These are phyloP conservation scores for Vachellia pachyceras DNA, from an alignment of 306 rosid species.

Conservation along the genomic window DNA sequence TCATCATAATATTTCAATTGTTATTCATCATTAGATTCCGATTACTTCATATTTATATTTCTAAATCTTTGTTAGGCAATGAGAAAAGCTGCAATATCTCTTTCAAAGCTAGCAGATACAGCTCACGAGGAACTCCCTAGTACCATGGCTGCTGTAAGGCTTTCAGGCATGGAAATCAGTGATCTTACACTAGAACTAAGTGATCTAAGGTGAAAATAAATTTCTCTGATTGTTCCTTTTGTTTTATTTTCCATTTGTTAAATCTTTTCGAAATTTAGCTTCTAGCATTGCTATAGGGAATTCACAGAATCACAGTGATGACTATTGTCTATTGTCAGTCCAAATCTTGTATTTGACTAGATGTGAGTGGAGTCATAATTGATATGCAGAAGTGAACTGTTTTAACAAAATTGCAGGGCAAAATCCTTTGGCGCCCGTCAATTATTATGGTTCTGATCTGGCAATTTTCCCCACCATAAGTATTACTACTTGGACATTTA, in stretches of 20 bases:
- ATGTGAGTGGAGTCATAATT: neutral
- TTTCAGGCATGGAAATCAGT: constrained; percentile 97
- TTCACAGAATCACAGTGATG: no score
- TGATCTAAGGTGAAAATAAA: constrained; percentile 73
- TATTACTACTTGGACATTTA: neutral
- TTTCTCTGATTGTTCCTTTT: constrained; percentile 18
- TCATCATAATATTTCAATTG: constrained; percentile 19
- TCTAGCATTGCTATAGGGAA: constrained; percentile 4
- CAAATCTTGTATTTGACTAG: neutral
- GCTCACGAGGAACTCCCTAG: constrained; percentile 95
- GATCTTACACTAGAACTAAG: constrained; percentile 81
- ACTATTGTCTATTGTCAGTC: neutral
- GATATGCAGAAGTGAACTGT: neutral
- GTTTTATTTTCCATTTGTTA: constrained; percentile 4
- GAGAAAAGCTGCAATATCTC: constrained; percentile 88
- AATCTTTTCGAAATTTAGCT: constrained; percentile 32
- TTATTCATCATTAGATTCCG: constrained; percentile 18
- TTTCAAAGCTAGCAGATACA: constrained; percentile 93
- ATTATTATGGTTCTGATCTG: neutral
- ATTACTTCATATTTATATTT: constrained; percentile 17
- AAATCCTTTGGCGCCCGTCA: constrained; percentile 2
- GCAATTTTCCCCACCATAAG: neutral
- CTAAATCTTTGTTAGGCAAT: constrained; percentile 60
- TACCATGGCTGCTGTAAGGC: constrained; percentile 97
- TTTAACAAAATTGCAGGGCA: neutral